Base-by-base conservation (phyloP, 2,329 filamentous ascomycete species). In the Hymenoscyphus occultus region DNA sequence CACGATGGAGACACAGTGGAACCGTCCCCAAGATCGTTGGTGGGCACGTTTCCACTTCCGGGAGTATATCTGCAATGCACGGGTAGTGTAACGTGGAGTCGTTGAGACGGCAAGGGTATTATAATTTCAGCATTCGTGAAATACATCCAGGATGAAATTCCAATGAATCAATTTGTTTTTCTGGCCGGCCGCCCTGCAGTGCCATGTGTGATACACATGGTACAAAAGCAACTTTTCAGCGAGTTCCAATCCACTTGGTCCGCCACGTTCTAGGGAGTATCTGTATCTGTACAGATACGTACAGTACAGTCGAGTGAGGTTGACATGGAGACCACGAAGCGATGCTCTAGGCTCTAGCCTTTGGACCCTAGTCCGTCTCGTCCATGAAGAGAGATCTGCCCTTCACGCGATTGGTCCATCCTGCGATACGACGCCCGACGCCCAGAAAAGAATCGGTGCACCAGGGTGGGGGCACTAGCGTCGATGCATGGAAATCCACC, bases 11-110 rank as follows among this genome's bases (percentile, higher is more conserved):
- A 32, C n/a, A 56, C 19, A 28, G 60, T 62, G 32, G 35, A 42
- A 57, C 48, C 35, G 48, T 40, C 22, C 56, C 48, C 35, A 56
- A 31, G 60, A 62, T 62, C 60, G 60, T 31, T 42, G 40, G 31
- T 1, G n/a, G 14, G 51, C 22, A 19, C n/a, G 22, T 3, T 40
- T 39, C 42, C 19, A 56, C 14, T 39, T 32, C 45, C 32, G 60
- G 48, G 48, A 54, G 22, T 54, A 54, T 54, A 28, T 28, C 19
- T 54, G 48, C 19, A 54, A 54, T 54, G 48, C 48, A 22, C 19
- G 48, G 22, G 48, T 28, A 12, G 48, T 54, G 48, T 54, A 54
- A 54, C 48, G 48, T 54, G 48, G 48, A 54, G 48, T 54, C 48
- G 48, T 54, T 54, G 48, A 54, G 48, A 22, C 4, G 48, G 7